Percentiles rank a stretch among this genome's conserved stretches.
phyloP scores from a whole-genome alignment of 371 early-diverging fungal species.

The Batrachochytrium dendrobatidis region DNA sequence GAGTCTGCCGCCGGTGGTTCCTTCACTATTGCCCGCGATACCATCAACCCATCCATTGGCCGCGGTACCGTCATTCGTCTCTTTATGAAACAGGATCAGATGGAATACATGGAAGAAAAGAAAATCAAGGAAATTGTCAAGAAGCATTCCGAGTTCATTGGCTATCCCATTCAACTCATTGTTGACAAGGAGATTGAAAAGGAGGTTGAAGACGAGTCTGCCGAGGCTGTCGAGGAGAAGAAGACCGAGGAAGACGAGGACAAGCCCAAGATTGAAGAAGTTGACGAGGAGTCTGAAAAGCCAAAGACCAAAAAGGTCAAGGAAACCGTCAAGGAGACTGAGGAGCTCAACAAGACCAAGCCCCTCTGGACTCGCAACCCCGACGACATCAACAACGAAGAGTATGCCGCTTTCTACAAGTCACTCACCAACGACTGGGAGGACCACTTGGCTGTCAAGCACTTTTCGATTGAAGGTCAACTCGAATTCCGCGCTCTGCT shows the following conservation, averaged over 20 bases:
- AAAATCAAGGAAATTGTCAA: slow-evolving; percentile 83
- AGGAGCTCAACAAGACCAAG: slow-evolving; percentile 89
- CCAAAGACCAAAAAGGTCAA: slow-evolving; percentile 68
- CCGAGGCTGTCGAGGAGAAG: slow-evolving; percentile 62
- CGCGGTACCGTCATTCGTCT: slow-evolving; percentile 88
- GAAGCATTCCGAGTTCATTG: slow-evolving; percentile 93
- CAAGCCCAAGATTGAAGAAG: slow-evolving; percentile 63
- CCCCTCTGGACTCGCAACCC: slow-evolving; percentile 94
- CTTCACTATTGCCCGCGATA: slow-evolving; percentile 87
- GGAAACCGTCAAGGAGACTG: slow-evolving; percentile 65
- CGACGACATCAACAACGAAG: slow-evolving; percentile 80
- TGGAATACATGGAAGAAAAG: slow-evolving; percentile 86
- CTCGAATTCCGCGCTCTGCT: slow-evolving; percentile 89
- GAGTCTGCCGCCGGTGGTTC: slow-evolving; percentile 86
- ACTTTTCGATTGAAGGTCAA: slow-evolving; percentile 91
- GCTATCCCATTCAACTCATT: slow-evolving; percentile 84
- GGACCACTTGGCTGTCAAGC: slow-evolving; percentile 85
- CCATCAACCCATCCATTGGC: slow-evolving; percentile 61
- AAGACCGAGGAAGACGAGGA: slow-evolving; percentile 43
- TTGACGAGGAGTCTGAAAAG: slow-evolving; percentile 57
- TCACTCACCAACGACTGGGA: slow-evolving; percentile 92
- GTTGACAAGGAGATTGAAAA: slow-evolving; percentile 86
- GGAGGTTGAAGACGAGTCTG: slow-evolving; percentile 72
- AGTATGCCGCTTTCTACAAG: slow-evolving; percentile 92
- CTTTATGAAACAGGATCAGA: slow-evolving; percentile 86